A percentile compares a stretch with the other conserved stretches of the same genome.
Conservation (phyloP, 2,329 filamentous ascomycete species). For the Iodosphaeria phyllophila region DNA sequence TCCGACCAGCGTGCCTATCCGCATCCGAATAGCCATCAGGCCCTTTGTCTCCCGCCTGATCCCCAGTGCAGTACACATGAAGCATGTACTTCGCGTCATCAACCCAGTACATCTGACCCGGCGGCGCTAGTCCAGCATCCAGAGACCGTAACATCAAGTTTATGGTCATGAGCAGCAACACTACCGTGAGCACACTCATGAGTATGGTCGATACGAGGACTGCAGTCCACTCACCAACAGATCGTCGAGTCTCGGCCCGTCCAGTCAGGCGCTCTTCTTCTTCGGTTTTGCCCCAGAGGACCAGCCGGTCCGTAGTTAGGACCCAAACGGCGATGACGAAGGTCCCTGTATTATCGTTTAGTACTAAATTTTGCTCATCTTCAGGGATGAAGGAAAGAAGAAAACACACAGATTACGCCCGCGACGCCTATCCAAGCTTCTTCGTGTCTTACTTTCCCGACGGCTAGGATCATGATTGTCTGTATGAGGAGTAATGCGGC, state of each 20-base stretch:
- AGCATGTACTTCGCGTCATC: slow-evolving; percentile 73
- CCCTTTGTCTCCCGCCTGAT: slow-evolving; percentile 36
- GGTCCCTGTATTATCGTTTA: slow-evolving; percentile 39
- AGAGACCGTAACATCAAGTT: slow-evolving; percentile 64
- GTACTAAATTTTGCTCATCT: slow-evolving; percentile 3
- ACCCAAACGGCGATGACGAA: slow-evolving; percentile 64
- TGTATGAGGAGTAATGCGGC: slow-evolving; percentile 51
- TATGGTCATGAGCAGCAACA: slow-evolving; percentile 57
- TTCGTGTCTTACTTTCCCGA: slow-evolving; percentile 57
- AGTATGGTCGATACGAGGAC: slow-evolving; percentile 59
- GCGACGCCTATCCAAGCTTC: slow-evolving; percentile 85
- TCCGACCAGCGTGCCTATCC: too few relatives aligned
- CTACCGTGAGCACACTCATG: slow-evolving; percentile 47
- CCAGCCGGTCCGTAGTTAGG: slow-evolving; percentile 59
- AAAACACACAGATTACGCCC: slow-evolving; percentile 46
- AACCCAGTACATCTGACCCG: slow-evolving; percentile 62
- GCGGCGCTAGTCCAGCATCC: slow-evolving; percentile 55
- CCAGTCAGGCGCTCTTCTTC: slow-evolving; percentile 89
- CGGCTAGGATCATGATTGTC: slow-evolving; percentile 60
- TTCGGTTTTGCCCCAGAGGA: slow-evolving; percentile 80
- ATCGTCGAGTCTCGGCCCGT: slow-evolving; percentile 66
- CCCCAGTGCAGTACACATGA: slow-evolving; percentile 73
- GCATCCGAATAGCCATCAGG: too few relatives aligned
- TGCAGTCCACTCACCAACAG: slow-evolving; percentile 66
- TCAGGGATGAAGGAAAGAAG: not conserved